Base-by-base conservation (phyloP, 352 stramenopile species). In the Globisporangium lucens region DNA sequence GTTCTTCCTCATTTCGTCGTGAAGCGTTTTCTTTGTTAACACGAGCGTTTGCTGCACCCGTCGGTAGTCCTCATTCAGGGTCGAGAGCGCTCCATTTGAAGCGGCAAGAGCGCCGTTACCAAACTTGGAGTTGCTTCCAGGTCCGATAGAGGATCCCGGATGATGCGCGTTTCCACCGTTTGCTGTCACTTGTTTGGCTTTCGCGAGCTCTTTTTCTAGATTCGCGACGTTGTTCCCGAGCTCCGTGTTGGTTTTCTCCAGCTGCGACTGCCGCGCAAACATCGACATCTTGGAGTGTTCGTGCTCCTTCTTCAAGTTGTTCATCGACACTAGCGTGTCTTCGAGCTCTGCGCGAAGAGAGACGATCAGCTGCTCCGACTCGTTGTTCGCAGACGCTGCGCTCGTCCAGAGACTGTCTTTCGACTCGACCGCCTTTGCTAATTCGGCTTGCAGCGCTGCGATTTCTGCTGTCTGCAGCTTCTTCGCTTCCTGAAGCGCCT, bases 161-260 rank as follows among this genome's bases (percentile, higher is more conserved):
- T 20, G 15, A 46, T 24, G 20, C 12, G 20, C 56, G 22, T 30
- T 47, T 47, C 53, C 36, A n/a, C 55, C 30, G 22, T 22, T 61
- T n/a, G 38, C 41, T 29, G 35, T 22, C 41, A 52, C 17, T 33
- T 89, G 73, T 56, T 77, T 85, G 4, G 73, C 71, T 64, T 78
- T 86, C 0, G 76, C 69, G 4, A 93, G 59, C 43, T 92, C 81
- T 20, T 78, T 74, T 67, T 91, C 82, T 55, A 94, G 62, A 55
- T 71, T 75, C 29, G 87, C 87, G 20, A 95, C 82, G 51, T 71
- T 84, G 20, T 78, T 87, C 15, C 80, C 83, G 24, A 95, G 73
- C 67, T 93, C 82, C 1, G 78, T 78, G 63, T 94, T 95, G 0
- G 82, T 84, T 53, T 75, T 89, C 67, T 95, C 87, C 41, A 95